phyloP scores from a whole-genome alignment of 805 yeast genomes.

The Ogataea minuta region DNA sequence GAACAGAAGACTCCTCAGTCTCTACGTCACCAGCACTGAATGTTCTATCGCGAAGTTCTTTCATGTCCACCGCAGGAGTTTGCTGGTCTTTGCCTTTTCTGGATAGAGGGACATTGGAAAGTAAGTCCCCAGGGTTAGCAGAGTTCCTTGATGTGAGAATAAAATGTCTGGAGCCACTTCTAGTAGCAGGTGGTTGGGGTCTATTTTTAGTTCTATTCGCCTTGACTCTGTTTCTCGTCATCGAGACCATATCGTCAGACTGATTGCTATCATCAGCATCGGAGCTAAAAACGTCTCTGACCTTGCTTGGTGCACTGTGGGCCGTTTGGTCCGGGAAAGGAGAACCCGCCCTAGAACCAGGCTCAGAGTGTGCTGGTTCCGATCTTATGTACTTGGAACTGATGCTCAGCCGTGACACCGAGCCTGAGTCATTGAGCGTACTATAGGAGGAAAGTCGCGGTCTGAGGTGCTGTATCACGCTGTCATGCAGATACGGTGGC shows the following conservation, averaged over 20 bases:
- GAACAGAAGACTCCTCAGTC: conserved; percentile 63
- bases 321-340: not conserved
- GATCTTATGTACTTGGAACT: conserved; percentile 5
- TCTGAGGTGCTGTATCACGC: conserved; percentile 11
- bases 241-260: conserved; percentile 13
- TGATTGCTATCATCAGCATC: conserved; percentile 28
- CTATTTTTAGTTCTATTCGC: not conserved
- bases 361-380: conserved; percentile 5
- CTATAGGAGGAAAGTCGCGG: conserved; percentile 10
- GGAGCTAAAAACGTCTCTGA: conserved; percentile 17
- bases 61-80: conserved; percentile 15
- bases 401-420: conserved; percentile 4
- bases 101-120: conserved; percentile 72
- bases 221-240: conserved; percentile 1
- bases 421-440: conserved; percentile 5
- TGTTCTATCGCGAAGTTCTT: conserved; percentile 34
- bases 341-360: conserved; percentile 4
- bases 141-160: conserved; percentile 53
- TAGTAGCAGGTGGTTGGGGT: conserved; percentile 4
- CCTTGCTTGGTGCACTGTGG: conserved; percentile 8
- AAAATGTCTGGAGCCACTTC: conserved; percentile 42
- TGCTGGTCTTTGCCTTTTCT: conserved; percentile 12
- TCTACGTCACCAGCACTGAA: conserved; percentile 62
- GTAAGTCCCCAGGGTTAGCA: conserved; percentile 79
- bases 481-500: conserved; percentile 65